Evolutionary conservation across 768 basidiomycete genomes (phyloP).

Genomic region (Auriscalpium orientale): DNA sequence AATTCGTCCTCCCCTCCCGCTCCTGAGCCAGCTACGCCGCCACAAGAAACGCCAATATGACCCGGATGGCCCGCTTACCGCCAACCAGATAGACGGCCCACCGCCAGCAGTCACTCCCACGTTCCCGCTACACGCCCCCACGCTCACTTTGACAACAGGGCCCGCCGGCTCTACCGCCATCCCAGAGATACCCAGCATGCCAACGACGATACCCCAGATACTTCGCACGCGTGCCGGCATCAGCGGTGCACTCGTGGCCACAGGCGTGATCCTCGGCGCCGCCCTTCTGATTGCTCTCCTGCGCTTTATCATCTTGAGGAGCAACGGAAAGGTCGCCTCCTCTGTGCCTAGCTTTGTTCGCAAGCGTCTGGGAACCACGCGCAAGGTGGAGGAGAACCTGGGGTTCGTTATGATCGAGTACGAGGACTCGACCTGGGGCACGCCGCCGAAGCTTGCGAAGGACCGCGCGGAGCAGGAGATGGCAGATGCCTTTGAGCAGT

Average conservation of each 20-base stretch:
- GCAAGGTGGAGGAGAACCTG: not conserved
- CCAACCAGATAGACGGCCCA: not conserved
- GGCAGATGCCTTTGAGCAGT: not conserved
- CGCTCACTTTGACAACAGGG: not conserved
- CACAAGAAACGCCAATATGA: not conserved
- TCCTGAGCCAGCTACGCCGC: not conserved
- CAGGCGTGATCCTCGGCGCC: not conserved
- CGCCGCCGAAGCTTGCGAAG: not conserved
- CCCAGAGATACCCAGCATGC: not conserved
- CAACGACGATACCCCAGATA: not conserved
- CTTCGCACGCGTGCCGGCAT: not conserved
- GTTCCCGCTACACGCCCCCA: not conserved
- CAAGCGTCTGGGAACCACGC: not conserved
- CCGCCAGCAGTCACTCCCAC: not conserved
- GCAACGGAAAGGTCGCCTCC: not conserved
- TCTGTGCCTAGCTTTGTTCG: not conserved
- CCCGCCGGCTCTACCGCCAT: not conserved
- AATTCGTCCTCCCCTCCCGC: not conserved
- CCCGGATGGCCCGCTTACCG: not conserved
- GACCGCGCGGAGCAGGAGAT: too few relatives aligned
- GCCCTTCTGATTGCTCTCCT: not conserved
- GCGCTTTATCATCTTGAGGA: not conserved
- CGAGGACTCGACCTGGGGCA: slow-evolving; percentile 2
- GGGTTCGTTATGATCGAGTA: not conserved
- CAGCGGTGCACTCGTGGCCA: not conserved